Base-by-base conservation (phyloP, 495 filamentous ascomycete genomes). In the Podospora australis region DNA sequence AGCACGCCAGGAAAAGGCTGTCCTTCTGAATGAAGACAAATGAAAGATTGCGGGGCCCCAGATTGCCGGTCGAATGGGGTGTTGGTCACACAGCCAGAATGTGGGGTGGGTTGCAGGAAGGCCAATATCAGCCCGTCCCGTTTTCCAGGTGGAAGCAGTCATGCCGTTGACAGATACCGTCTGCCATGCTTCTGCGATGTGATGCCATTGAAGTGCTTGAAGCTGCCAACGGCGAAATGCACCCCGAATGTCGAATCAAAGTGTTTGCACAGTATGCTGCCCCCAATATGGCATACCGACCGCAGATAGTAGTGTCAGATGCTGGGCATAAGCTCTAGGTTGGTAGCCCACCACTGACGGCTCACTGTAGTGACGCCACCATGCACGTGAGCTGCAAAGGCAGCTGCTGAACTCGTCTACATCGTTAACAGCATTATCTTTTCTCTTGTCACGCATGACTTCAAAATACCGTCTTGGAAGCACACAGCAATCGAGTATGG, bases 21-120 rank as follows among this genome's bases (percentile, higher is more conserved):
- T 22, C 19, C 16, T 17, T 35, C 17, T 39, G 16, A 3, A 38
- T 29, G 20, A 17, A 23, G 13, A 6, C 39, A 58, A 30, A 55
- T 52, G 49, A 55, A 43, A 20, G 22, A 26, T 32, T 40, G 44
- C 51, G 44, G 57, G 45, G 44, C 42, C 39, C 22, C 39, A 60
- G 48, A 63, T 58, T 63, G 50, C 41, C 32, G 10, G 43, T 53
- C 60, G 48, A 58, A 56, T 55, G 46, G 45, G 42, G 19, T 3
- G 8, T 13, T 38, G 9, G 54, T 54, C 45, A 56, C 50, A 45
- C 49, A 47, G 43, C 46, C 46, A 56, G 20, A 54, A 29, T 52
- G 57, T 58, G 54, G 54, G 54, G 49, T 47, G 44, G 26, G 28
- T 10, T 36, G 39, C 48, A 29, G 29, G 39, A 42, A 20, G 6